These are phyloP conservation scores for Oemleria cerasiformis DNA, from an alignment of 306 rosid species.

Conservation along the genomic window DNA sequence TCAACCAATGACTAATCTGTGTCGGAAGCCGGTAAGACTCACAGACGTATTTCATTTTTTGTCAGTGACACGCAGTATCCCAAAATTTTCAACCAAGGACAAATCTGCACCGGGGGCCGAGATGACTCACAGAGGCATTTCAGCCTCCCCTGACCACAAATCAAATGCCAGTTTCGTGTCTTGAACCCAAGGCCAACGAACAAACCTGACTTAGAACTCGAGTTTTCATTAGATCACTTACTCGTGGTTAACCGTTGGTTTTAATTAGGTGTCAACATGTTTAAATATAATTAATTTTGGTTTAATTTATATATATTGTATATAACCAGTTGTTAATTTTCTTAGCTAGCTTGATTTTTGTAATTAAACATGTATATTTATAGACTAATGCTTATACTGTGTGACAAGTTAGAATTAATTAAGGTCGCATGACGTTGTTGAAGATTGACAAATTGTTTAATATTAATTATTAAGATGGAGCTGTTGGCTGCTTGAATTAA, in stretches of 20 bases:
- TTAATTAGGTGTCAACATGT: slow-evolving; percentile 29
- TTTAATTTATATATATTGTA: not conserved
- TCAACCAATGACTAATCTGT: too few relatives aligned
- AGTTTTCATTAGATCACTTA: too few relatives aligned
- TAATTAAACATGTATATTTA: not conserved
- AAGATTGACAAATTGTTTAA: not conserved
- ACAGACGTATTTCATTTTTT: too few relatives aligned
- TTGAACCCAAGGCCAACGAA: too few relatives aligned
- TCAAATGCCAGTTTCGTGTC: too few relatives aligned
- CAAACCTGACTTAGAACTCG: too few relatives aligned
- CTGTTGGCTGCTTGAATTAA: not conserved
- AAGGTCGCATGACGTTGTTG: not conserved
- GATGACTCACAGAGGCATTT: too few relatives aligned
- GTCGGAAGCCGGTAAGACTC: too few relatives aligned
- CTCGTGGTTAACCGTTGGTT: slow-evolving; percentile 13
- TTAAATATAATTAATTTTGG: not conserved
- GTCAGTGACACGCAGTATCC: too few relatives aligned
- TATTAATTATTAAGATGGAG: not conserved
- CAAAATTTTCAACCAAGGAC: too few relatives aligned
- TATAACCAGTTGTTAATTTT: slow-evolving; percentile 11
- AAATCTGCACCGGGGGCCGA: too few relatives aligned
- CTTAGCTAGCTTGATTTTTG: slow-evolving; percentile 9
- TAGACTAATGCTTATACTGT: not conserved
- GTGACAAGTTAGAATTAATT: not conserved
- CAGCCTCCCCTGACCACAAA: too few relatives aligned